Evolutionary conservation across 2,329 filamentous ascomycete genomes (phyloP), one percentile per base, ranked within the genome.

Genomic region (Venturiaceae sp.): DNA sequence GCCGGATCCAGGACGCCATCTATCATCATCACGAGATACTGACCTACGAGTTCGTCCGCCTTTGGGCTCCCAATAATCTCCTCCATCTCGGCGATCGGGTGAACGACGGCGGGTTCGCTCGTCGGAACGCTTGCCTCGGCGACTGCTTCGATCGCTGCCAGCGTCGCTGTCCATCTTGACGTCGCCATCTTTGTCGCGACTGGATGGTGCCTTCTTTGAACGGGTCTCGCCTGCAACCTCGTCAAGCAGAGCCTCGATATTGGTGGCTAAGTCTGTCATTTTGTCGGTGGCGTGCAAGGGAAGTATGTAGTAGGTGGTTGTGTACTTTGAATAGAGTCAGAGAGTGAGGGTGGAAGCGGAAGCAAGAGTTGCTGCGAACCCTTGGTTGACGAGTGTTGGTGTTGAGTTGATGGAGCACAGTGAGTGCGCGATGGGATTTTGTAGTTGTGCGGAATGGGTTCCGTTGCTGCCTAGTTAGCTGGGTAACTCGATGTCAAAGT

Each of bases 241-340:
- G 26, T 50, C 44, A 5, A 50, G 21, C 6, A 50, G 44, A 16
- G 23, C 30, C 44, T 50, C 44, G 44, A 50, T 50, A 26, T 50
- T 26, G 21, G 28, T 50, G 28, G 44, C 44, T 50, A 50, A 26
- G 44, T 50, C 30, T 23, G 44, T 50, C 44, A 50, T 50, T n/a
- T n/a, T 50, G 44, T 50, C 44, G 44, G 44, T n/a, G 44, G 30
- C 23, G 44, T 28, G 28, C 44, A 50, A 50, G 28, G 44, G 26
- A 50, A 28, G 44, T 28, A 30, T 50, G 26, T 5, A n/a, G 44
- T 50, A 26, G 28, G 23, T 28, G 44, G 23, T 50, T 50, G 44
- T 50, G 44, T 50, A 50, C 44, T 50, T n/a, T 50, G 44, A n/a
- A 50, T 23, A 30, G 19, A 30, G 44, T 56, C 53, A 53, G 52